Conservation (phyloP, 139 green algal species). For the Coccomyxa sp. region DNA sequence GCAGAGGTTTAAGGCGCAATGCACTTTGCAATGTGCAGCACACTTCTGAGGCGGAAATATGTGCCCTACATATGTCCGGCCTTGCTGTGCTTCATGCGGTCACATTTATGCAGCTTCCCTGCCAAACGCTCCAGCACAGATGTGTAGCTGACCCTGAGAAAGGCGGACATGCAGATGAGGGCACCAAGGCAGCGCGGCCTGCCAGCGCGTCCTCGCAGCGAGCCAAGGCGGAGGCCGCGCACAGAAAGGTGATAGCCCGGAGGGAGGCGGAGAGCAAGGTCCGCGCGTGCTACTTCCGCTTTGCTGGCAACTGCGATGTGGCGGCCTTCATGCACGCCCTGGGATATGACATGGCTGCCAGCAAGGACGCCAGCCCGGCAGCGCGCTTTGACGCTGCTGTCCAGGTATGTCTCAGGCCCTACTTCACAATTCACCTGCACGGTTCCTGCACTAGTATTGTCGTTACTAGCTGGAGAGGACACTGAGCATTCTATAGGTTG, state of each 20-base stretch:
- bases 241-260: neutral
- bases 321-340: constrained; percentile 1
- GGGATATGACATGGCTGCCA: neutral
- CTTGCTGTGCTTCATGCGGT: too few species aligned
- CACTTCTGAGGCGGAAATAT: neutral
- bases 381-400: neutral
- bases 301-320: constrained; percentile 4
- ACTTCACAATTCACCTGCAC: neutral
- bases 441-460: neutral
- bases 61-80: too few species aligned
- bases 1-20: too few species aligned
- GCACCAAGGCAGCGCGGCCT: neutral
- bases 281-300: neutral
- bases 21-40: neutral
- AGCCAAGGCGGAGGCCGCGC: neutral
- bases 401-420: neutral
- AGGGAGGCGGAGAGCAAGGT: neutral
- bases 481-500: neutral
- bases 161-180: neutral
- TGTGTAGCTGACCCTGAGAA: too few species aligned
- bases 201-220: neutral
- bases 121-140: neutral
- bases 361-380: neutral
- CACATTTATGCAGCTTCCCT: neutral
- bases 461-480: neutral